These are phyloP conservation scores for Cercospora sojina DNA, from an alignment of 2,329 filamentous ascomycete genomes.

Conservation along the genomic window DNA sequence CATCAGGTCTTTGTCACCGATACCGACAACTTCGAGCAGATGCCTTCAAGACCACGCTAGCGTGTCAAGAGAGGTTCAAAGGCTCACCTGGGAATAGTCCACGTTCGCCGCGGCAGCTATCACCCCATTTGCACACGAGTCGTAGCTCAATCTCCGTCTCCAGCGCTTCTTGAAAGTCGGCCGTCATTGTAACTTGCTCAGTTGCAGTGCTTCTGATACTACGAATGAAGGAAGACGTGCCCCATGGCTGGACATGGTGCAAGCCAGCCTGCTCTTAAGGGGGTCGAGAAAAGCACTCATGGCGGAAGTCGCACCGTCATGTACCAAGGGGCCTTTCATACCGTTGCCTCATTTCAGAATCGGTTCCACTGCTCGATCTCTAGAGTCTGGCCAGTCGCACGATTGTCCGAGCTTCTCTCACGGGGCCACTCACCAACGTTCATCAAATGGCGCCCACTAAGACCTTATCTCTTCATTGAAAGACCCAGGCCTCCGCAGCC, in stretches of 20 bases:
- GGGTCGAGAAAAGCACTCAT: not conserved
- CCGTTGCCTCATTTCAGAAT: not conserved
- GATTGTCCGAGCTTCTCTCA: not conserved
- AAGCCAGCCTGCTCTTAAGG: not conserved
- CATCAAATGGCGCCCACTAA: not conserved
- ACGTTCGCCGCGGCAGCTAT: not conserved
- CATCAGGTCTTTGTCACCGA: not conserved
- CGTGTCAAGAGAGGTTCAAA: not conserved
- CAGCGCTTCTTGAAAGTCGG: not conserved
- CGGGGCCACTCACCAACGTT: not conserved
- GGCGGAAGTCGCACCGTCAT: not conserved
- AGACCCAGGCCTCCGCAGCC: not conserved
- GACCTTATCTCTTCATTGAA: not conserved
- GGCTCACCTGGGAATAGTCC: not conserved
- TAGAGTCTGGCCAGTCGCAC: not conserved
- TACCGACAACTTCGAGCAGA: not conserved
- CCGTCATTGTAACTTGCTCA: not conserved
- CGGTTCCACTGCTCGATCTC: not conserved
- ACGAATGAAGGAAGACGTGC: not conserved
- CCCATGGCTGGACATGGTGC: not conserved
- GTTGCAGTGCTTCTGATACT: not conserved
- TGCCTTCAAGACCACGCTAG: not conserved
- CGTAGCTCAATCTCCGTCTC: not conserved
- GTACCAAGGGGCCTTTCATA: not conserved
- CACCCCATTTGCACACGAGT: not conserved